Base-by-base conservation (phyloP, 192 early-diverging fungal species). In the Chytriomyces sp. region DNA sequence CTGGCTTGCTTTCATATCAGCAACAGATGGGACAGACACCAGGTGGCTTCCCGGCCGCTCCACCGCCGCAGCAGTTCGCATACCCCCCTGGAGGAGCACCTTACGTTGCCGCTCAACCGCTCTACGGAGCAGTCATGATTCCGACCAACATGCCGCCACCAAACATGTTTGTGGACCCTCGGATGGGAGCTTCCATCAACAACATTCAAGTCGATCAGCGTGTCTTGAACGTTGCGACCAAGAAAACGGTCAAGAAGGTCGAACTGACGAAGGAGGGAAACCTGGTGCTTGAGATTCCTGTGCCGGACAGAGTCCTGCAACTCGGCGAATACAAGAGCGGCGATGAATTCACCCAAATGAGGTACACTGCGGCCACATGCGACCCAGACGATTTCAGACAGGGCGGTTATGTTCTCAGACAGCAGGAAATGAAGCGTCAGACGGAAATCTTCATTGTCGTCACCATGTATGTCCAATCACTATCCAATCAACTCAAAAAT, bases 391-490 rank as follows among this genome's bases (percentile, higher is more conserved):
- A 96, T 33, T 72, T 72, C 52, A n/a, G 17, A 22, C 7, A 53
- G n/a, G 65, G 34, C 4, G 65, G 65, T 33, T 68, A 68, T 32
- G 62, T 64, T 10, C 34, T 64, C 25, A 64, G 62, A n/a, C 95
- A 87, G 59, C 83, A 87, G 62, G 81, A 93, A 55, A 77, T 88
- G 73, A 81, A 86, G 40, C 84, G 93, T 67, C 72, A 89, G 39
- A 96, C 94, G 1, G 94, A 97, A 79, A 73, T 97, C 52, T 93
- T 94, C 71, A 91, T 95, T 65, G 94, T 97, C 60, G 86, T 97
- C 65, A 96, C 94, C 37, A 96, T 96, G 94, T 93, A 89, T 80
- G 84, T 85, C 75, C 80, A 81, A 78, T 52, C 74, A 39, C 36
- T 44, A 6, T 61, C 14, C 55, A 7, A 10, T 26, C 49, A 58